A percentile compares a stretch with the other conserved stretches of the same genome.
phyloP scores from a whole-genome alignment of 1,284 basidiomycete genomes.

The Irpex lacteus region DNA sequence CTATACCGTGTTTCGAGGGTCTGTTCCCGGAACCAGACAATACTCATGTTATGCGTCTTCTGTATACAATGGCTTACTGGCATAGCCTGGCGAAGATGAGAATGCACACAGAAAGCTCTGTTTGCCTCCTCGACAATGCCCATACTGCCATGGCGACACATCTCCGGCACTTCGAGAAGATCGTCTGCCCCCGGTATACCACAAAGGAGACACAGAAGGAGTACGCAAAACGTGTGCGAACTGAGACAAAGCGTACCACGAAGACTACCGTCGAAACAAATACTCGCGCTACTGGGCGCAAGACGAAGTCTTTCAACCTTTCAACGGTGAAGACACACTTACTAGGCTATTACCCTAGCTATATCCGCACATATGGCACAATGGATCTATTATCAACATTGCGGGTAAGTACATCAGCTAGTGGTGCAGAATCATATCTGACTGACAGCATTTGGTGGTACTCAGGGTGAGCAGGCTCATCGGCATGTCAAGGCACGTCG shows the following conservation, averaged over 20 bases:
- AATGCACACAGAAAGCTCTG: conserved; percentile 26
- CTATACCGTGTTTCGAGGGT: conserved; percentile 30
- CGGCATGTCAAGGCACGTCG: conserved; percentile 8
- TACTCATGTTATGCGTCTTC: conserved; percentile 15
- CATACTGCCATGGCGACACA: conserved; percentile 21
- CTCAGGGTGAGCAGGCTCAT: conserved; percentile 16
- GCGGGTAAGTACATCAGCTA: conserved; percentile 12
- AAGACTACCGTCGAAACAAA: background rate
- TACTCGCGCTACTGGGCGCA: background rate
- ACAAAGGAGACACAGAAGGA: background rate
- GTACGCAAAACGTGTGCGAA: background rate
- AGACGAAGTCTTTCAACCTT: conserved; percentile 4
- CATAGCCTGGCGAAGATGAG: conserved; percentile 33
- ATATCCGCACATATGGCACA: conserved; percentile 18
- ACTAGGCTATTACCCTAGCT: conserved; percentile 14
- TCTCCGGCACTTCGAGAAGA: background rate
- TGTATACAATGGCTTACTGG: conserved; percentile 25
- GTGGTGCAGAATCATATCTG: too few species aligned
- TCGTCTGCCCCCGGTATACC: background rate
- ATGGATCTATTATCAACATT: conserved; percentile 21
- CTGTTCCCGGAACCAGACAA: conserved; percentile 27
- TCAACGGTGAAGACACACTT: conserved; percentile 19
- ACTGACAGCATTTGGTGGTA: too few species aligned
- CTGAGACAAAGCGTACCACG: conserved; percentile 12
- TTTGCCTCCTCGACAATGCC: conserved; percentile 19